Conservation (phyloP, 176 grass and related monocot genomes). For the Areca catechu region DNA sequence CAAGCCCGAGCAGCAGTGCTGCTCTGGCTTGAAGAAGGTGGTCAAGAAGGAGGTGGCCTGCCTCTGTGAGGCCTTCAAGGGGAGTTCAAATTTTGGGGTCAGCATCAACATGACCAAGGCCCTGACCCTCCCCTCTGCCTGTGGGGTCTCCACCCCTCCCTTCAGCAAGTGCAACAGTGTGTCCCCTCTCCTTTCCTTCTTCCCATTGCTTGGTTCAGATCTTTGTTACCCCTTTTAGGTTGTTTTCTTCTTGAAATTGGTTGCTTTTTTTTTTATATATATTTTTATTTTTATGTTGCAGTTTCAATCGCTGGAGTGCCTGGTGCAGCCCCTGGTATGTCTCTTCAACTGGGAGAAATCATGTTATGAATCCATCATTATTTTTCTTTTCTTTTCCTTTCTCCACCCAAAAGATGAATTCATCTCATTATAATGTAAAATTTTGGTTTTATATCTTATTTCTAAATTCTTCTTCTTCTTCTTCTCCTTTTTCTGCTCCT, state of each 20-base stretch:
- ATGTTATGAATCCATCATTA: no score
- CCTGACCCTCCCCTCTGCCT: slow-evolving; percentile 37
- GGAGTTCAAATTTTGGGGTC: slow-evolving; percentile 14
- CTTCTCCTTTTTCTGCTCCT: no score
- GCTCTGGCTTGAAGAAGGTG: neutral
- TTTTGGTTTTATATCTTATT: no score
- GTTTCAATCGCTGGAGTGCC: neutral
- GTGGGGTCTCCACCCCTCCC: slow-evolving; percentile 33
- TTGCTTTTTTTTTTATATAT: no score
- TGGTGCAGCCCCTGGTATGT: slow-evolving; percentile 6
- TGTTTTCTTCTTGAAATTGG: neutral
- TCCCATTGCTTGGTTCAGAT: neutral
- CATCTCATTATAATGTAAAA: no score
- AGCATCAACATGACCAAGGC: slow-evolving; percentile 41
- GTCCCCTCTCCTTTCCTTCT: neutral
- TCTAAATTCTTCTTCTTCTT: no score
- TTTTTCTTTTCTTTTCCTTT: no score
- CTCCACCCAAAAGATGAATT: no score
- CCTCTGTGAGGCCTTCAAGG: slow-evolving; percentile 29
- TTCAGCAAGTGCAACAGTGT: slow-evolving; percentile 45
- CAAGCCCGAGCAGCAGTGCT: slow-evolving; percentile 36
- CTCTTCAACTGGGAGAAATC: no score
- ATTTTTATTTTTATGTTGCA: neutral
- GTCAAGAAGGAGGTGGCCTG: slow-evolving; percentile 15
- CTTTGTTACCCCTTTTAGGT: neutral